Base-by-base conservation (phyloP, 345 rosid genomes). In the Turnera subulata region DNA sequence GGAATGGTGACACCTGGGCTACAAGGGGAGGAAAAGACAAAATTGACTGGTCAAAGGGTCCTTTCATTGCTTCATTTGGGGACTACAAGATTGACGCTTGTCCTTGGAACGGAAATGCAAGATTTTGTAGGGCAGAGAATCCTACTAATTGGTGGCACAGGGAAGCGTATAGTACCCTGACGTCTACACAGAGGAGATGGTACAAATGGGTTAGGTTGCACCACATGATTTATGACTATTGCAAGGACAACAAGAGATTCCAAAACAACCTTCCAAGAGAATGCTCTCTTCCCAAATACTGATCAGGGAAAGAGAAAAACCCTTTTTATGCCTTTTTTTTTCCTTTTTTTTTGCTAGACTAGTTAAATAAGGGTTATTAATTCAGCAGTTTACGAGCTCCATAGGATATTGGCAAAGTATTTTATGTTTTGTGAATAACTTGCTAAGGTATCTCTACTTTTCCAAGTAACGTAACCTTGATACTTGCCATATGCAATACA, bases 1-100 rank as follows among this genome's bases (percentile, higher is more conserved):
- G 95, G 95, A 81, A 88, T 11, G 98, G 96, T 11, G 95, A 84
- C 52, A 77, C 73, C 64, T 91, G 96, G 98, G 96, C 96, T 10
- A 88, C 98, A 37, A 74, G 81, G 0, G 96, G 95, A 15, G 96
- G 96, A 2, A 72, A 37, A 17, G 90, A 84, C 65, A 91, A 84
- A 63, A 67, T 84, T 14, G 82, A 88, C 25, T 86, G 96, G 98
- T 81, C 87, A 20, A 77, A 80, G 61, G 79, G 78, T 39, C 96
- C 98, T 0, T 91, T 91, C 46, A 64, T 81, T 43, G 81, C 89
- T 19, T 79, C 90, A 7, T 91, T 88, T 55, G 76, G 71, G 1
- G 72, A 86, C 50, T 84, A 81, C 78, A 74, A 50, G 23, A 78
- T 88, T 1, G 92, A 86, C 60, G 92, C 82, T 6, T 88, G 98